Evolutionary conservation across 1,139 yeast genomes (phyloP).

Genomic region (Nakaseomyces glabratus): DNA sequence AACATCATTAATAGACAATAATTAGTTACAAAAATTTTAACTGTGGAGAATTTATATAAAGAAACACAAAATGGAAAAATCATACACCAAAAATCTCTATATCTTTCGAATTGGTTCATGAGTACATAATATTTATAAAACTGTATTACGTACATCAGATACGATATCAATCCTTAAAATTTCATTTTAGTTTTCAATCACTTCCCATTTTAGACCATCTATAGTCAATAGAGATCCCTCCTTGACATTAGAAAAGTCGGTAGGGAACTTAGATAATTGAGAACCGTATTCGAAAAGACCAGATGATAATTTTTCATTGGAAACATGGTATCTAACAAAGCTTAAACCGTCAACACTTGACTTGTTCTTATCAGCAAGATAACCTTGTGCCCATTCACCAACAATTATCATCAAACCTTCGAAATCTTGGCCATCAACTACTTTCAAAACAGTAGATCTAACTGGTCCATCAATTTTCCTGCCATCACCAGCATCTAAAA

Average conservation of each 20-base stretch:
- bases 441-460: constrained; percentile 33
- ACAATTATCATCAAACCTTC: constrained; percentile 42
- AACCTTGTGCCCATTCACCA: constrained; percentile 50
- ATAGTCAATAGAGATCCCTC: constrained; percentile 20
- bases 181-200: constrained; percentile 27
- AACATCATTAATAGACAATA: no score
- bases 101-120: no score
- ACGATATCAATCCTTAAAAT: no score
- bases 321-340: constrained; percentile 18
- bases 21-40: no score
- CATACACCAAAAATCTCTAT: no score
- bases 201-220: constrained; percentile 25
- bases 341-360: constrained; percentile 18
- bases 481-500: constrained; percentile 11
- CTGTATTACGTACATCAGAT: no score
- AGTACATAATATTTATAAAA: no score
- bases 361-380: constrained; percentile 35
- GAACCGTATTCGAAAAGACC: constrained; percentile 24
- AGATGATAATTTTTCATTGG: not conserved
- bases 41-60: no score
- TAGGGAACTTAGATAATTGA: constrained; percentile 27
- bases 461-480: constrained; percentile 8
- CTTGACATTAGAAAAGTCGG: constrained; percentile 17
- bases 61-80: no score
- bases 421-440: constrained; percentile 20